These are phyloP conservation scores for Auriculariales sp. DNA, from an alignment of 768 basidiomycete genomes.

Conservation along the genomic window DNA sequence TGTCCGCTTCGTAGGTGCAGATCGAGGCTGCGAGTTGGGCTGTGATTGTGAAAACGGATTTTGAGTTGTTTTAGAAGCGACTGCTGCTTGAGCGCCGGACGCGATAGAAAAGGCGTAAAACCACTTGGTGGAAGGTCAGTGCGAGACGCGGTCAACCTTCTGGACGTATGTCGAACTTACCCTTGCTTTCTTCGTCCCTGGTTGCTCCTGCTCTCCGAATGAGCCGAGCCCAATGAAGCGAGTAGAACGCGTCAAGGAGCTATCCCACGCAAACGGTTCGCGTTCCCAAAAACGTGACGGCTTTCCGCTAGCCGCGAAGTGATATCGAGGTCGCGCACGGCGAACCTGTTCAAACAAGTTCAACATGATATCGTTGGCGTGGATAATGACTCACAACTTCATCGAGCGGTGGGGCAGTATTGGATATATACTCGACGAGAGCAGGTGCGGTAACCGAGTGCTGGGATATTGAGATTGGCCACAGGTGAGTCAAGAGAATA, in stretches of 20 bases:
- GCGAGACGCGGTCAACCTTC: constrained; percentile 4
- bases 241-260: constrained; percentile 36
- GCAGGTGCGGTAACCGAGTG: constrained; percentile 40
- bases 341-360: too few relatives aligned
- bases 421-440: constrained; percentile 9
- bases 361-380: too few relatives aligned
- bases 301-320: constrained; percentile 58
- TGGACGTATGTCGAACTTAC: constrained; percentile 28
- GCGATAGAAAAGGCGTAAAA: constrained; percentile 92
- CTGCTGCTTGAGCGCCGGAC: constrained; percentile 30
- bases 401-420: constrained; percentile 40
- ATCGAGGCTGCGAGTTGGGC: too few relatives aligned
- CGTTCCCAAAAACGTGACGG: constrained; percentile 85
- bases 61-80: constrained; percentile 47
- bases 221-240: constrained; percentile 79
- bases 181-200: constrained; percentile 62
- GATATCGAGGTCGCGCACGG: constrained; percentile 70
- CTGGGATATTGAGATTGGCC: constrained; percentile 52
- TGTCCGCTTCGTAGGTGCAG: constrained; percentile 36
- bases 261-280: constrained; percentile 78
- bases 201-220: constrained; percentile 50
- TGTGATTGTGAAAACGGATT: constrained; percentile 48
- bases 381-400: too few relatives aligned
- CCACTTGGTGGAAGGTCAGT: too few relatives aligned
- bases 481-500: constrained; percentile 67